Base-by-base conservation (phyloP, 257 asterid species). In the Perilla frutescens region DNA sequence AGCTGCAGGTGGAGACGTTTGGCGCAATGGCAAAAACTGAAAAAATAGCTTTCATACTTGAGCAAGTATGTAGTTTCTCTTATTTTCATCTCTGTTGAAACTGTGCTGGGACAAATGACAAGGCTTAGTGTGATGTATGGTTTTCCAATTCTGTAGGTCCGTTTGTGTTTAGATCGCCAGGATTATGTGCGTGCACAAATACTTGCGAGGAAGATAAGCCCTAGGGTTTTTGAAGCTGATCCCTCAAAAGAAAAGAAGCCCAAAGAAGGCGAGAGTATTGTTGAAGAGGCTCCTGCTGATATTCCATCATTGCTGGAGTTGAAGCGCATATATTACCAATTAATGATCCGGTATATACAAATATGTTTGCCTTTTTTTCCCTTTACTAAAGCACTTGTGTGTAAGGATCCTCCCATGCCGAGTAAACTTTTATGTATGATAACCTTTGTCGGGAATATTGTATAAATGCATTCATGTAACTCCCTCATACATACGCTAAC, bases 11-110 rank as follows among this genome's bases (percentile, higher is more conserved):
- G 36, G 98, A 94, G 76, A 91, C 99, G 7, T 94, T 94, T 85
- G 98, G 99, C 4, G 98, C 98, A 8, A 94, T 94, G 99, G 99
- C 99, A 2, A 94, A 94, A 85, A 91, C 99, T 62, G 99, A 94
- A 84, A 94, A 94, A 80, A 94, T 90, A 51, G 98, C 98, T 20
- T 94, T 94, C 80, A 92, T 94, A 80, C 98, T 94, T 62, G 98
- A 91, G 71, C 99, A 94, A 84, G 99, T 91, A 85, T 68, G 87
- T 64, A 73, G 55, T 75, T 75, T 13, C 65, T 58, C 45, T 68
- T 65, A 10, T 50, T 14, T 66, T 73, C 36, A 47, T 54, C 51
- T 66, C 50, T 73, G 61, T 64, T 72, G 66, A 70, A 15, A n/a
- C 31, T 44, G 12, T 75, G 48, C 43, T 74, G 7, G 61, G 73